These are phyloP conservation scores for Blastobotrys niveus DNA, from an alignment of 1,139 yeast species.

Conservation along the genomic window DNA sequence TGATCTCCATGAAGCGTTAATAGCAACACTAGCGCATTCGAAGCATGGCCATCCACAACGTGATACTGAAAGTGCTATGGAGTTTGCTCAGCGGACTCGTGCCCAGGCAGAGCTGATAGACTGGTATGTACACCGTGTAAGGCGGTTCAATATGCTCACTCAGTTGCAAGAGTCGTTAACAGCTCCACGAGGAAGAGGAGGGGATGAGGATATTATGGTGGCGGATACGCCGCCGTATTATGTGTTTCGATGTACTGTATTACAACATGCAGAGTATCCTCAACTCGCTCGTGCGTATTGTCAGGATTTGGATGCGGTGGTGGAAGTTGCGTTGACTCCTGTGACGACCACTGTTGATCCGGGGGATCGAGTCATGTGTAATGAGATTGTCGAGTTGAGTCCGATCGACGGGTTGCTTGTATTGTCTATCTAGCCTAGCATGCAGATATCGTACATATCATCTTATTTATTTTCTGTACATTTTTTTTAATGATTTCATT, in stretches of 20 bases:
- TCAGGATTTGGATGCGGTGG: constrained; percentile 26
- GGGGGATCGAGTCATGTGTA: constrained; percentile 35
- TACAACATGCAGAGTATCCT: constrained; percentile 23
- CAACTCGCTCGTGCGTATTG: constrained; percentile 27
- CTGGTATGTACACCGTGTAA: not conserved
- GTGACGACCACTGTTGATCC: constrained; percentile 23
- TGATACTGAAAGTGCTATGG: not conserved
- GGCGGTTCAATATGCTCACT: constrained; percentile 3
- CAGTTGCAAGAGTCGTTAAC: not conserved
- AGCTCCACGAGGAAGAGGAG: too few relatives aligned
- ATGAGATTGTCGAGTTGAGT: constrained; percentile 31
- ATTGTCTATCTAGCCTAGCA: constrained; percentile 28
- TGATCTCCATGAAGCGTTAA: not conserved
- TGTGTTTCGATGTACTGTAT: constrained; percentile 27
- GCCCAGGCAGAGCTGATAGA: constrained; percentile 8
- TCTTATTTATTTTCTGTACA: too few relatives aligned
- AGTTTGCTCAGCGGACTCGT: not conserved
- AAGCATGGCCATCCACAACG: not conserved
- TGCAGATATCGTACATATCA: too few relatives aligned
- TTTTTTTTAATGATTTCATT: not conserved
- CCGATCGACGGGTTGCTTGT: constrained; percentile 31
- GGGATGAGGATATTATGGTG: too few relatives aligned
- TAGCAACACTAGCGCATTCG: not conserved
- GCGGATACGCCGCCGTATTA: constrained; percentile 12
- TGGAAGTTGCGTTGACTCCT: constrained; percentile 24